Evolutionary conservation across 2,329 filamentous ascomycete species (phyloP).

Genomic region (Fusarium devonianum): DNA sequence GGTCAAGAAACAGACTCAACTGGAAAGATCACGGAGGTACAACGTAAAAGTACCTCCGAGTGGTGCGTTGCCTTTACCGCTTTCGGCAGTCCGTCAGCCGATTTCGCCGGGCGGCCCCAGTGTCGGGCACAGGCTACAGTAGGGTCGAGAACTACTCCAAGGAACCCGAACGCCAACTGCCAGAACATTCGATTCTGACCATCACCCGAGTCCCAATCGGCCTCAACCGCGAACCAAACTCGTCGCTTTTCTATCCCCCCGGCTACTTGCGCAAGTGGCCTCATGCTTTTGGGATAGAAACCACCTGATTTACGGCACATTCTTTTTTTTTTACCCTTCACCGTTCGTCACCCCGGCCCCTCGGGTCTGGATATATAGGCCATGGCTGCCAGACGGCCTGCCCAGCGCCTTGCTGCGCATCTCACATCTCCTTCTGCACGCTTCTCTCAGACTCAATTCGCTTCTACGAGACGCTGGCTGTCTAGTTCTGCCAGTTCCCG

Average conservation of each 20-base stretch:
- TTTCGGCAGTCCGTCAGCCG: slow-evolving; percentile 29
- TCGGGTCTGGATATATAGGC: slow-evolving; percentile 33
- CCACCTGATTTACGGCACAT: slow-evolving; percentile 34
- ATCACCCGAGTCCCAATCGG: slow-evolving; percentile 39
- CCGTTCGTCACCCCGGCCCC: slow-evolving; percentile 12
- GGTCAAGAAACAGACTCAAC: background rate
- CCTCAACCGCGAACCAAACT: slow-evolving; percentile 24
- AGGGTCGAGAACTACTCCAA: slow-evolving; percentile 16
- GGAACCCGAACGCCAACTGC: slow-evolving; percentile 37
- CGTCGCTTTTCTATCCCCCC: slow-evolving; percentile 12
- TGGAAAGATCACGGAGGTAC: slow-evolving; percentile 21
- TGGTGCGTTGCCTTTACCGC: slow-evolving; percentile 34
- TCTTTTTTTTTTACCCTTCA: slow-evolving; percentile 14
- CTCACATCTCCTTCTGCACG: slow-evolving; percentile 39
- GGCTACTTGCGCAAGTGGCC: slow-evolving; percentile 32
- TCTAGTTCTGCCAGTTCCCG: slow-evolving; percentile 36
- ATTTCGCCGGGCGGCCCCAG: slow-evolving; percentile 22
- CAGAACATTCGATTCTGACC: slow-evolving; percentile 43
- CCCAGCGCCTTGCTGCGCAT: slow-evolving; percentile 43
- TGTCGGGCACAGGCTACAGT: slow-evolving; percentile 6
- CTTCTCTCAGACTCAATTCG: slow-evolving; percentile 40
- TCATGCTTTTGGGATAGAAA: slow-evolving; percentile 32
- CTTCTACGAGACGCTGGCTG: slow-evolving; percentile 35
- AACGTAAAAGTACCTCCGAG: slow-evolving; percentile 17
- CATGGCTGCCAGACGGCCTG: slow-evolving; percentile 45